A percentile compares a stretch with the other conserved stretches of the same genome.
Conservation (phyloP, 805 yeast species). For the Starmerella sp. region DNA sequence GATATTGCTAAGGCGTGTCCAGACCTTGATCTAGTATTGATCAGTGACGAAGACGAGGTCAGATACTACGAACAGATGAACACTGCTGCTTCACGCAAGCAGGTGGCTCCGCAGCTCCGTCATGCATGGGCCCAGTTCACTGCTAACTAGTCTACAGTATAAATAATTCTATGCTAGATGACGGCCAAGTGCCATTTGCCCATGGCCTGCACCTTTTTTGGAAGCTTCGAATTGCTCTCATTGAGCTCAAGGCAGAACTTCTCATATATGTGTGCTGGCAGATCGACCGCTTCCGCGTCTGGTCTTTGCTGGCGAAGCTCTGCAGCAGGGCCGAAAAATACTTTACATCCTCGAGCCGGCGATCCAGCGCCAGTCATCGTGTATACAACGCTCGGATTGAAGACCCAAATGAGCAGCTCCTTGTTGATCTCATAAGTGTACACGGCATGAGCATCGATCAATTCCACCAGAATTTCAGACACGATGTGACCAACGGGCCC, state of each 20-base stretch:
- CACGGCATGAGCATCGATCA: constrained; percentile 28
- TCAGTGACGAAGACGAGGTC: constrained; percentile 12
- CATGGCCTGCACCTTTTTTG: constrained; percentile 24
- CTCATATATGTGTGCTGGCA: constrained; percentile 29
- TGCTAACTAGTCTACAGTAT: not conserved
- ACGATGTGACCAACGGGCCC: constrained; percentile 4
- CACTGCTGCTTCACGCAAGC: constrained; percentile 64
- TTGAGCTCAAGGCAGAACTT: constrained; percentile 28
- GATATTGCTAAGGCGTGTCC: constrained; percentile 21
- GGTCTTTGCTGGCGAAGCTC: constrained; percentile 28
- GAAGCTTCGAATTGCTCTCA: constrained; percentile 29
- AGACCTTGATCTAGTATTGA: constrained; percentile 12
- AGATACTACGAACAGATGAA: constrained; percentile 40
- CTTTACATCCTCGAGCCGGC: constrained; percentile 33
- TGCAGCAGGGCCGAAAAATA: constrained; percentile 34
- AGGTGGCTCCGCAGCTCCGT: constrained; percentile 60
- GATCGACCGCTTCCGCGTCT: constrained; percentile 34
- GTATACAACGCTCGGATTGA: constrained; percentile 35
- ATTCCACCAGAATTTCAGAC: constrained; percentile 21
- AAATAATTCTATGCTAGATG: constrained; percentile 5
- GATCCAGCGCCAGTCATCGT: constrained; percentile 17
- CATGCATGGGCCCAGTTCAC: constrained; percentile 6
- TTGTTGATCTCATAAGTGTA: constrained; percentile 23
- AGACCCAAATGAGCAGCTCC: constrained; percentile 36
- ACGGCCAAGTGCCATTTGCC: constrained; percentile 28